These are phyloP conservation scores for Solanum okadae DNA, from an alignment of 257 asterid genomes.

Conservation along the genomic window DNA sequence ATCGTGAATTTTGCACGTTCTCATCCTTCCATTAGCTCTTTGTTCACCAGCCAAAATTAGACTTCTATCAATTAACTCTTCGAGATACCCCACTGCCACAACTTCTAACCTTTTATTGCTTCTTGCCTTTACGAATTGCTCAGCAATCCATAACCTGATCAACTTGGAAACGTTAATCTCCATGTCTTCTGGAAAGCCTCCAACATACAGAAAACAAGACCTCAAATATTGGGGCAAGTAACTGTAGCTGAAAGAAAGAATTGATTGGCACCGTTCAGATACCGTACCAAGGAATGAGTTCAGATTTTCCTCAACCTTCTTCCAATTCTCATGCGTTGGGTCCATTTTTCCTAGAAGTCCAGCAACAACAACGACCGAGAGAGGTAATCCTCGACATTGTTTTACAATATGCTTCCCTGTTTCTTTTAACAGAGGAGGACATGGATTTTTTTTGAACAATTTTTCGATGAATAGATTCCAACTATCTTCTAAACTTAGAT, in stretches of 20 bases:
- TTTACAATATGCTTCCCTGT: too few relatives aligned
- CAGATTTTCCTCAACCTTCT: neutral
- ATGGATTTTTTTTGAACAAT: too few relatives aligned
- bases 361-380: too few relatives aligned
- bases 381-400: too few relatives aligned
- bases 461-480: too few relatives aligned
- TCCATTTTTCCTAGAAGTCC: neutral
- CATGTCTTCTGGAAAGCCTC: neutral
- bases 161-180: neutral
- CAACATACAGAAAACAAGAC: neutral
- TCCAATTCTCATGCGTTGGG: neutral
- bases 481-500: too few relatives aligned
- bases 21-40: neutral
- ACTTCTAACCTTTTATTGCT: too few relatives aligned
- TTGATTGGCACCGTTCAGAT: neutral
- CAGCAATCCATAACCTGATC: neutral
- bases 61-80: neutral
- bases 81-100: neutral
- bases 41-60: neutral
- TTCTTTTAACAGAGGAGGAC: too few relatives aligned
- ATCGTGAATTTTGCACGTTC: neutral
- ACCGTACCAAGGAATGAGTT: neutral
- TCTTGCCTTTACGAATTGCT: neutral
- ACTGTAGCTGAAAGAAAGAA: neutral
- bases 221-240: neutral